phyloP scores from a whole-genome alignment of 1,139 yeast genomes.

The Yamadazyma friedrichii region DNA sequence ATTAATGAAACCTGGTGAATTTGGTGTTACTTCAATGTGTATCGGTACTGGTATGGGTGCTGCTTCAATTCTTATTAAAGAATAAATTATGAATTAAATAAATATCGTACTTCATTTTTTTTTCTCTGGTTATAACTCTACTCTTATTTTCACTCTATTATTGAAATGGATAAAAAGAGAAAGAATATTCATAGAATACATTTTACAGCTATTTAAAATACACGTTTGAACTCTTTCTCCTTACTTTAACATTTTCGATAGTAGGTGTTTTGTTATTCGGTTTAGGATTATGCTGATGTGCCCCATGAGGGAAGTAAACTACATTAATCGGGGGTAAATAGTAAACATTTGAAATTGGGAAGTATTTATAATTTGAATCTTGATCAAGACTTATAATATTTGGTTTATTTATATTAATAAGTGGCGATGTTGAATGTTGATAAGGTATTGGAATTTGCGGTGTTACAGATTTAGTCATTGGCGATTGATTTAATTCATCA shows the following conservation, averaged over 20 bases:
- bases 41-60: conserved; percentile 99
- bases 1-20: conserved; percentile 74
- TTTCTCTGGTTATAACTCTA: too few species aligned
- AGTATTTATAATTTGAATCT: conserved; percentile 44
- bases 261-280: conserved; percentile 11
- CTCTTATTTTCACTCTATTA: background rate
- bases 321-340: conserved; percentile 60
- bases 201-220: conserved; percentile 23
- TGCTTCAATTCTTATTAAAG: conserved; percentile 79
- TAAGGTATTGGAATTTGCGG: background rate
- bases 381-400: conserved; percentile 1
- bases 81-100: conserved; percentile 9
- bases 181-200: too few species aligned
- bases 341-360: conserved; percentile 55
- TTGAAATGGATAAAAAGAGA: too few species aligned
- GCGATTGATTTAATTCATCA: background rate
- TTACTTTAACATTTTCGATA: conserved; percentile 10
- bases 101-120: background rate
- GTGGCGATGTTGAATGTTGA: conserved; percentile 10
- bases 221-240: conserved; percentile 31
- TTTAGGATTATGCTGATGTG: conserved; percentile 36
- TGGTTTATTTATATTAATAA: conserved; percentile 4
- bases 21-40: conserved; percentile 95
- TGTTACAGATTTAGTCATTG: conserved; percentile 1
- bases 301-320: conserved; percentile 60